phyloP scores from a whole-genome alignment of 768 basidiomycete genomes.

The Leccinellum rugosiceps region DNA sequence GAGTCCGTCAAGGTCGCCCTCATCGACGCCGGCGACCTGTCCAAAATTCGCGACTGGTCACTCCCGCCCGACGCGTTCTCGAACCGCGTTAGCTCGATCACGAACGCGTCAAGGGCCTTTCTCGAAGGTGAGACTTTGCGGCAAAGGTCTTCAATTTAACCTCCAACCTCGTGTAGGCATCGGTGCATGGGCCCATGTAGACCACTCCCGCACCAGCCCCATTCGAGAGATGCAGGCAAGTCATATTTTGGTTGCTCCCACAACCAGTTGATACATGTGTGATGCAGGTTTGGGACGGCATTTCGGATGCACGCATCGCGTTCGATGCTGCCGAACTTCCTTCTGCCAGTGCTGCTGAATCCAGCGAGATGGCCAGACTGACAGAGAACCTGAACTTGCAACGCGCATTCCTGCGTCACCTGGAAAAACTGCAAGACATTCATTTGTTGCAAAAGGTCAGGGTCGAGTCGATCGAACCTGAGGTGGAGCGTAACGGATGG shows the following conservation, averaged over 20 bases:
- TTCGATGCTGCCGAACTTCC: slow-evolving; percentile 56
- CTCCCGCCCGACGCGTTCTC: slow-evolving; percentile 56
- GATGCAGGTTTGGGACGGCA: slow-evolving; percentile 84
- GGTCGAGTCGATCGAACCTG: slow-evolving; percentile 64
- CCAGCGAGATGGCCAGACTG: slow-evolving; percentile 69
- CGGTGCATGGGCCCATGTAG: slow-evolving; percentile 82
- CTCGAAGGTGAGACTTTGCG: slow-evolving; percentile 49
- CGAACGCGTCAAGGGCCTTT: slow-evolving; percentile 66
- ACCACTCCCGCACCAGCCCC: slow-evolving; percentile 60
- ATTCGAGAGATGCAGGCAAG: slow-evolving; percentile 84
- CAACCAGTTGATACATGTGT: slow-evolving; percentile 1
- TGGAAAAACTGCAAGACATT: slow-evolving; percentile 51
- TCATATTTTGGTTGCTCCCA: not conserved
- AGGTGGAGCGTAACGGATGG: slow-evolving; percentile 60
- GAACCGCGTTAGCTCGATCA: slow-evolving; percentile 85
- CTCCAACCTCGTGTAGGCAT: slow-evolving; percentile 47
- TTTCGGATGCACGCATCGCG: slow-evolving; percentile 74
- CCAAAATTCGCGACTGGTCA: slow-evolving; percentile 65
- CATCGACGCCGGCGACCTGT: slow-evolving; percentile 79
- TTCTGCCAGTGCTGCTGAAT: slow-evolving; percentile 26
- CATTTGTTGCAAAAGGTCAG: slow-evolving; percentile 68
- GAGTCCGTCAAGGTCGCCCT: slow-evolving; percentile 62
- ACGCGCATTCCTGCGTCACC: slow-evolving; percentile 68
- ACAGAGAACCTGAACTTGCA: slow-evolving; percentile 95
- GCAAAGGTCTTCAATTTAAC: not conserved